A percentile compares a stretch with the other conserved stretches of the same genome.
phyloP scores from a whole-genome alignment of 306 rosid species.

The Styphnolobium japonicum region DNA sequence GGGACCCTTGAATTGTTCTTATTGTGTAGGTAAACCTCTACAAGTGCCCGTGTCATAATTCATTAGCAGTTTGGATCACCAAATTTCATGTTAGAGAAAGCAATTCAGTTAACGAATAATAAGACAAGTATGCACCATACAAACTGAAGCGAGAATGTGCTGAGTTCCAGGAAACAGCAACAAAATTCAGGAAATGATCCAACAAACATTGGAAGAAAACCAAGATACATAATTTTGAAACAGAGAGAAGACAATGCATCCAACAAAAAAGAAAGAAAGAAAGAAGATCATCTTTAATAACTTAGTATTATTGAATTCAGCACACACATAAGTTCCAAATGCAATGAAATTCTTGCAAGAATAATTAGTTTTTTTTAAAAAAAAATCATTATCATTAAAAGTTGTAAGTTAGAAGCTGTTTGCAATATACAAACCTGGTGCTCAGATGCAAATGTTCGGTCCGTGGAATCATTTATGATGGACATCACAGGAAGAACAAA shows the following conservation, averaged over 20 bases:
- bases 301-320: background rate
- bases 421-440: constrained; percentile 45
- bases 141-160: no score
- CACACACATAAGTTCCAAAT: background rate
- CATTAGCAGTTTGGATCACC: background rate
- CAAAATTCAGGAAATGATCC: background rate
- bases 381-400: background rate
- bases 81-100: background rate
- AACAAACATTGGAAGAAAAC: background rate
- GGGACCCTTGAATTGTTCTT: constrained; percentile 89
- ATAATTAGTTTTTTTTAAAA: background rate
- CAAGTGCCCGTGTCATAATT: constrained; percentile 27
- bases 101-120: background rate
- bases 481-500: constrained; percentile 50
- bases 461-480: constrained; percentile 40
- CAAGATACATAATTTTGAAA: background rate
- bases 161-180: background rate
- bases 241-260: background rate
- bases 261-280: background rate
- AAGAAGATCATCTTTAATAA: background rate
- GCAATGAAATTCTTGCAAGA: background rate
- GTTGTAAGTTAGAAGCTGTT: background rate
- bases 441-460: constrained; percentile 26
- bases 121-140: background rate
- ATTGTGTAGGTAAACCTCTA: constrained; percentile 73